A percentile compares a stretch with the other conserved stretches of the same genome.
These are phyloP conservation scores for Xylariales sp. DNA, from an alignment of 2,329 filamentous ascomycete genomes.

Conservation along the genomic window DNA sequence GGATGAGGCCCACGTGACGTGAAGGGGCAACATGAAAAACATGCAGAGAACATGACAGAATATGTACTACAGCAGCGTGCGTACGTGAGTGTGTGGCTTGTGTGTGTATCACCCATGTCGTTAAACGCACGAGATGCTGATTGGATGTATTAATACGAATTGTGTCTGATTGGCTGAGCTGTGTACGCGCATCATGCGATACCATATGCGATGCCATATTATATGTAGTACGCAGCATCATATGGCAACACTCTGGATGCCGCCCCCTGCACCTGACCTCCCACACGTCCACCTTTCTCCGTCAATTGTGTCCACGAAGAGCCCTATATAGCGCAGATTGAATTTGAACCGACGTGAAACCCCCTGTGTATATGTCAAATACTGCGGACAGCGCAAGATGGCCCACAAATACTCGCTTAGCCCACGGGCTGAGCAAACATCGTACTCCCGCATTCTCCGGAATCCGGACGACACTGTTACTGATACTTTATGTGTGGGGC, in stretches of 20 bases:
- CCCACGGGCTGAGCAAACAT: background rate
- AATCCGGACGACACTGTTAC: too few relatives aligned
- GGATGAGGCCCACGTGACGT: too few relatives aligned
- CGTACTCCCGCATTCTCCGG: background rate
- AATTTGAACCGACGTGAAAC: background rate
- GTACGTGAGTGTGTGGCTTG: background rate
- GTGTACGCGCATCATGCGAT: background rate
- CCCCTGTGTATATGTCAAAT: background rate
- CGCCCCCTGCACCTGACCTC: background rate
- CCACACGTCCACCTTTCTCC: too few relatives aligned
- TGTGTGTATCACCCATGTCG: background rate
- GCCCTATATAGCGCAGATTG: too few relatives aligned
- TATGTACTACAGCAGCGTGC: too few relatives aligned
- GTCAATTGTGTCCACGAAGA: too few relatives aligned
- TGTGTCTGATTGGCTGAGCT: slow-evolving; percentile 4
- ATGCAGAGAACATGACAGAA: too few relatives aligned
- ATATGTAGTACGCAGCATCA: too few relatives aligned
- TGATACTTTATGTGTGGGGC: background rate
- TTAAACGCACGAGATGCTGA: slow-evolving; percentile 3
- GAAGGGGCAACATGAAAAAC: background rate
- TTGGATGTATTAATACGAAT: background rate
- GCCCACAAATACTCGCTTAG: background rate
- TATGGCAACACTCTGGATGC: background rate
- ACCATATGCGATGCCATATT: too few relatives aligned
- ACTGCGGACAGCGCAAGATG: slow-evolving; percentile 5